Evolutionary conservation across 164 flowering plant species (phyloP).

Genomic region (Macadamia tetraphylla): DNA sequence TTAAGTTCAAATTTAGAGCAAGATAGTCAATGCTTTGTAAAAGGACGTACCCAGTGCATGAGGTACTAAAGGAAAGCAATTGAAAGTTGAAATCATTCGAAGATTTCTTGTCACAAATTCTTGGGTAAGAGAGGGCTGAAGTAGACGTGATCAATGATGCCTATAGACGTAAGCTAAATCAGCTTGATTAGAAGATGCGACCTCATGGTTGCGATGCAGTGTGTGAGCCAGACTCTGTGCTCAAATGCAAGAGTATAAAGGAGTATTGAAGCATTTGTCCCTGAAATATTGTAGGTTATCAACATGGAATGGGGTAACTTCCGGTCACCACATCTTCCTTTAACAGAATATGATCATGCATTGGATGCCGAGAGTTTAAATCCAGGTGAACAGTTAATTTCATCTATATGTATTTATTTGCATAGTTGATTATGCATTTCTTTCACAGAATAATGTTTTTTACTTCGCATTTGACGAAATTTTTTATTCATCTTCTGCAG

Average conservation of each 20-base stretch:
- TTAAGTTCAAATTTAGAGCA: too few relatives aligned
- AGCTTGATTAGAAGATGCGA: too few relatives aligned
- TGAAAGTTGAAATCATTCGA: too few relatives aligned
- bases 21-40: too few relatives aligned
- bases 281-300: constrained; percentile 56
- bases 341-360: constrained; percentile 75
- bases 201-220: too few relatives aligned
- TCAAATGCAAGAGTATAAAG: neutral
- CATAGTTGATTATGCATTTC: too few relatives aligned
- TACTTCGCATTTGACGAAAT: neutral
- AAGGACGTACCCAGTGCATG: too few relatives aligned
- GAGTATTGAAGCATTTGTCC: neutral
- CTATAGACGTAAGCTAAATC: too few relatives aligned
- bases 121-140: too few relatives aligned
- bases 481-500: constrained; percentile 30
- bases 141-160: neutral
- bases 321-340: constrained; percentile 79
- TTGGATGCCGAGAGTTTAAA: constrained; percentile 81
- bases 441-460: neutral
- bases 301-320: constrained; percentile 99
- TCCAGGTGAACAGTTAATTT: constrained; percentile 78
- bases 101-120: too few relatives aligned
- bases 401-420: neutral
- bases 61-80: too few relatives aligned
- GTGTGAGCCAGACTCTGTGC: too few relatives aligned